Conservation (phyloP, 768 basidiomycete genomes). For the Agaricus sinodeliciosus region DNA sequence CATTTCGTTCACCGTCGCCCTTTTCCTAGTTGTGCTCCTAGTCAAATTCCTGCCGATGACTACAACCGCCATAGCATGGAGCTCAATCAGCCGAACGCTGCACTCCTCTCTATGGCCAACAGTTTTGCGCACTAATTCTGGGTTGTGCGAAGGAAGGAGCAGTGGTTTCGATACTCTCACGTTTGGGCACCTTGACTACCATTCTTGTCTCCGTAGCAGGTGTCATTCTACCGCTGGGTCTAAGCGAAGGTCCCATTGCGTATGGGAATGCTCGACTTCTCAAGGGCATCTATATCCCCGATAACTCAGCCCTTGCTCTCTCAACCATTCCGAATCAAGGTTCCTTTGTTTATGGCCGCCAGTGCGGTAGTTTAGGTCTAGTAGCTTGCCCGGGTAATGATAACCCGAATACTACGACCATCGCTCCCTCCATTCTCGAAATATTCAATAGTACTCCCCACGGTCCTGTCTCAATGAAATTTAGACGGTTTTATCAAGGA, state of each 20-base stretch:
- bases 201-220: not conserved
- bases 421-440: conserved; percentile 10
- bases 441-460: conserved; percentile 17
- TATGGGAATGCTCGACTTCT: not conserved
- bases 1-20: conserved; percentile 14
- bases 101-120: conserved; percentile 18
- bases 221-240: not conserved
- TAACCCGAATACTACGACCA: conserved; percentile 9
- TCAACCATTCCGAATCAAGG: conserved; percentile 13
- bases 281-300: conserved; percentile 11
- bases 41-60: conserved; percentile 12
- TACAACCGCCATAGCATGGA: conserved; percentile 16
- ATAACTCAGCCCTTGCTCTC: conserved; percentile 15
- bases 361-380: conserved; percentile 11
- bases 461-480: conserved; percentile 18
- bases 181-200: not conserved
- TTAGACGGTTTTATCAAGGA: conserved; percentile 13
- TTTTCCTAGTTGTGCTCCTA: conserved; percentile 15
- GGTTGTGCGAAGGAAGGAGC: not conserved
- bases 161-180: conserved; percentile 1
- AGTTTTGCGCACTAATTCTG: conserved; percentile 12
- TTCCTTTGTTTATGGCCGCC: conserved; percentile 12
- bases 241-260: not conserved
- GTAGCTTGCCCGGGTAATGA: conserved; percentile 12
- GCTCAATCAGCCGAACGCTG: conserved; percentile 13